A percentile compares a stretch with the other conserved stretches of the same genome.
Evolutionary conservation across 331 rosid species (phyloP).

Genomic region (Rosa hybrid): DNA sequence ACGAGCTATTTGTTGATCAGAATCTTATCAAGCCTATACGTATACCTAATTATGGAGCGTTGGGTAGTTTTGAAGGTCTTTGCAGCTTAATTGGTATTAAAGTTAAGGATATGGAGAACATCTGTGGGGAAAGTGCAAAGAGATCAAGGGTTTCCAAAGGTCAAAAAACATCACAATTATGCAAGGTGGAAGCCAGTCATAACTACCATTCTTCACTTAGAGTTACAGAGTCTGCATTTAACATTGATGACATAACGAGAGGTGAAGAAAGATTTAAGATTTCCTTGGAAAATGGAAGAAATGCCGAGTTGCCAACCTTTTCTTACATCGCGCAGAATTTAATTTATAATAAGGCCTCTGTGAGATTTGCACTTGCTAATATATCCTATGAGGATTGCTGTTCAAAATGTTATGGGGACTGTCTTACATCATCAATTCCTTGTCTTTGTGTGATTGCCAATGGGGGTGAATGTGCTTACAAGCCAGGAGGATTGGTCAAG

Average conservation of each 20-base stretch:
- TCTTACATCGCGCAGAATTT: slow-evolving; percentile 55
- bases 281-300: slow-evolving; percentile 51
- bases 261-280: slow-evolving; percentile 70
- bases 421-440: slow-evolving; percentile 49
- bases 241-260: slow-evolving; percentile 61
- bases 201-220: slow-evolving; percentile 18
- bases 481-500: slow-evolving; percentile 56
- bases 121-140: slow-evolving; percentile 2
- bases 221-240: slow-evolving; percentile 30
- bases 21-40: slow-evolving; percentile 4
- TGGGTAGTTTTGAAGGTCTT: neutral
- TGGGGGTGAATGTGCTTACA: slow-evolving; percentile 66
- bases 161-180: slow-evolving; percentile 19
- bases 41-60: neutral
- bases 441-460: slow-evolving; percentile 61
- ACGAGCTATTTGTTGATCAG: neutral
- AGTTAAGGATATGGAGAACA: neutral
- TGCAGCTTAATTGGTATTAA: neutral
- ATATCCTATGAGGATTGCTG: slow-evolving; percentile 57
- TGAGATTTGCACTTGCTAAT: slow-evolving; percentile 47
- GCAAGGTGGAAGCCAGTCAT: slow-evolving; percentile 29
- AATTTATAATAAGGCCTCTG: slow-evolving; percentile 56
- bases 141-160: neutral
- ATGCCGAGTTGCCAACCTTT: slow-evolving; percentile 51
- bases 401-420: slow-evolving; percentile 65